Evolutionary conservation across 2,329 filamentous ascomycete species (phyloP).

Genomic region (Fonsecaea pedrosoi): DNA sequence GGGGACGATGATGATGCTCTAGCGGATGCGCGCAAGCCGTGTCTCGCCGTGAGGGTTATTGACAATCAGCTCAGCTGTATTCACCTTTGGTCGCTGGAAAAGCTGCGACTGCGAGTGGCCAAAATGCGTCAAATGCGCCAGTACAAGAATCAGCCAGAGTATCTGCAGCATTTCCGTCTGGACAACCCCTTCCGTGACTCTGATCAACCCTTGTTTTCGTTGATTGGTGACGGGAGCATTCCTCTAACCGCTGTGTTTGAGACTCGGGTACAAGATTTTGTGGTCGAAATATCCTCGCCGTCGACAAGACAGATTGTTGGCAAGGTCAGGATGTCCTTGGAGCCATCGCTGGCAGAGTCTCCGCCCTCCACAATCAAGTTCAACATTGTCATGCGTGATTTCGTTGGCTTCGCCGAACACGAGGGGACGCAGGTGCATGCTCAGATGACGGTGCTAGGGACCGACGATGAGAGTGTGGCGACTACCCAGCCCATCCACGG

Average conservation of each 20-base stretch:
- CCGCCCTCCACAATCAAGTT: slow-evolving; percentile 94
- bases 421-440: slow-evolving; percentile 96
- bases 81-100: slow-evolving; percentile 93
- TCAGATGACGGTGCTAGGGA: slow-evolving; percentile 91
- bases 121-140: slow-evolving; percentile 97
- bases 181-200: slow-evolving; percentile 92
- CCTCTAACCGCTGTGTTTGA: slow-evolving; percentile 93
- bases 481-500: slow-evolving; percentile 93
- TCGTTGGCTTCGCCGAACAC: slow-evolving; percentile 91
- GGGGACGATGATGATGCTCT: slow-evolving; percentile 84
- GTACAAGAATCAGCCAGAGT: slow-evolving; percentile 93
- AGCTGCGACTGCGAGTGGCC: slow-evolving; percentile 83
- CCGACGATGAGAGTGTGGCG: slow-evolving; percentile 87
- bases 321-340: slow-evolving; percentile 86
- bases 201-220: slow-evolving; percentile 89
- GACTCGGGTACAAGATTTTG: slow-evolving; percentile 91
- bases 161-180: slow-evolving; percentile 87
- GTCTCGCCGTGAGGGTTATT: slow-evolving; percentile 85
- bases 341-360: slow-evolving; percentile 90
- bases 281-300: slow-evolving; percentile 86
- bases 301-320: slow-evolving; percentile 91
- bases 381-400: slow-evolving; percentile 97
- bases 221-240: slow-evolving; percentile 91
- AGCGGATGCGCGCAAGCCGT: slow-evolving; percentile 83
- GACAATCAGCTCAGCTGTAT: slow-evolving; percentile 87